Percentiles rank a stretch among this genome's conserved stretches.
These are phyloP conservation scores for Fragosphaeria purpurea DNA, from an alignment of 2,329 filamentous ascomycete species.

Conservation along the genomic window DNA sequence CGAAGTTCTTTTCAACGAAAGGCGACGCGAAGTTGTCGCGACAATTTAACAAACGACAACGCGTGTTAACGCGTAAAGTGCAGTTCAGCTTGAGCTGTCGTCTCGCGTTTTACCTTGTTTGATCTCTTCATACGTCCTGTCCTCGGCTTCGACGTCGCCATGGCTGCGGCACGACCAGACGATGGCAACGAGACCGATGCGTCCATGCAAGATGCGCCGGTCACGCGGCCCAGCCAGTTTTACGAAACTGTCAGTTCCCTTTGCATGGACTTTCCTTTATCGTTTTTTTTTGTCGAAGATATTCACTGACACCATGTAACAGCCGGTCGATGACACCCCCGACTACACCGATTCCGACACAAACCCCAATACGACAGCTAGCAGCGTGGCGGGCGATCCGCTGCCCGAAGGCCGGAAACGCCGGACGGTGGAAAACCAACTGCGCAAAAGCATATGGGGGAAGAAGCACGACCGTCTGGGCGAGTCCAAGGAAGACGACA, in stretches of 20 bases:
- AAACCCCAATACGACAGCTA: slow-evolving; percentile 62
- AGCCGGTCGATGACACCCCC: slow-evolving; percentile 56
- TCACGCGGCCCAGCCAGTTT: slow-evolving; percentile 25
- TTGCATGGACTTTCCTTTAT: not conserved
- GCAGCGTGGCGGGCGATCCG: slow-evolving; percentile 73
- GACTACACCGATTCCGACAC: slow-evolving; percentile 59
- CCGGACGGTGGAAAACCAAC: slow-evolving; percentile 76
- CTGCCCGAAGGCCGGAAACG: slow-evolving; percentile 69
- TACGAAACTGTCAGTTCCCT: slow-evolving; percentile 40
- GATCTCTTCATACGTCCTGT: not conserved
- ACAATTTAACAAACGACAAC: too few species aligned
- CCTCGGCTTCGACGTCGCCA: not conserved
- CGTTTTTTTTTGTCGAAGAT: not conserved
- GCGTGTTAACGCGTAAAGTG: slow-evolving; percentile 13
- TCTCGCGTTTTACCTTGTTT: not conserved
- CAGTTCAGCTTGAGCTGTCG: not conserved
- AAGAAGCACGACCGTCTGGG: slow-evolving; percentile 90
- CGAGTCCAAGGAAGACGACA: slow-evolving; percentile 96
- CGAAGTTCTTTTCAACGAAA: too few species aligned
- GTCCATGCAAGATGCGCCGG: slow-evolving; percentile 53
- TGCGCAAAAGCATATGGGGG: slow-evolving; percentile 85
- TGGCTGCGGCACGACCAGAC: slow-evolving; percentile 18
- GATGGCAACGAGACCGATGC: slow-evolving; percentile 48
- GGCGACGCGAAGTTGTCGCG: too few species aligned
- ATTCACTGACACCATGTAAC: not conserved